Conservation (phyloP, 2,329 filamentous ascomycete species). For the Niveomyces coronatus region DNA sequence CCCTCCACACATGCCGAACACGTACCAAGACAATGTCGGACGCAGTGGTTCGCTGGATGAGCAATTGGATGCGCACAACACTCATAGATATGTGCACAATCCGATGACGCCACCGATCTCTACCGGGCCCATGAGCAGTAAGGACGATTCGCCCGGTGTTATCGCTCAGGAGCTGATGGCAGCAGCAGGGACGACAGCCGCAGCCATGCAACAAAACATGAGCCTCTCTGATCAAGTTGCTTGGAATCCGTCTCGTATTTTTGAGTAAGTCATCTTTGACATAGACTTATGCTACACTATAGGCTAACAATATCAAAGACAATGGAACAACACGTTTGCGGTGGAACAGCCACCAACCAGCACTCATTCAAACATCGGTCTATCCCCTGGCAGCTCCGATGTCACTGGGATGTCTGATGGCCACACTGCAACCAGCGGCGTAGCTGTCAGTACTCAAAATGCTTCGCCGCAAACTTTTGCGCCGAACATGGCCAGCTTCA, state of each 20-base stretch:
- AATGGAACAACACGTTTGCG: constrained; percentile 94
- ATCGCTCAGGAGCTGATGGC: constrained; percentile 64
- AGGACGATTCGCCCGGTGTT: constrained; percentile 65
- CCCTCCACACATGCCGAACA: constrained; percentile 43
- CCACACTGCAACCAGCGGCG: constrained; percentile 32
- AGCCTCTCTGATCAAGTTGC: constrained; percentile 51
- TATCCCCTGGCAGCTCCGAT: constrained; percentile 44
- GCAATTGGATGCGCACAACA: constrained; percentile 41
- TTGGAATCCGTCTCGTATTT: constrained; percentile 83
- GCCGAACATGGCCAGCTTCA: constrained; percentile 43
- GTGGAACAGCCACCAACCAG: constrained; percentile 34
- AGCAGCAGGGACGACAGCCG: constrained; percentile 41
- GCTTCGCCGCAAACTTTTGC: constrained; percentile 36
- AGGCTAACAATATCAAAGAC: constrained; percentile 39
- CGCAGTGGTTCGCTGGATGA: constrained; percentile 42
- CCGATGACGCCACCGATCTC: constrained; percentile 76
- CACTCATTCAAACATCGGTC: constrained; percentile 36
- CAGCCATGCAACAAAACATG: constrained; percentile 43
- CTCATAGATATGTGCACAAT: constrained; percentile 54
- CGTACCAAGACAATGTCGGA: constrained; percentile 37
- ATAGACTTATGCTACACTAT: no score
- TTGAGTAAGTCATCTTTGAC: constrained; percentile 81
- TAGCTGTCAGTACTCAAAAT: constrained; percentile 37
- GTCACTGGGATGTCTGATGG: constrained; percentile 41
- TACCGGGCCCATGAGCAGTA: constrained; percentile 59